Evolutionary conservation across 2,329 filamentous ascomycete genomes (phyloP), one percentile per base, ranked within the genome.

Genomic region (Alternaria arbusti): DNA sequence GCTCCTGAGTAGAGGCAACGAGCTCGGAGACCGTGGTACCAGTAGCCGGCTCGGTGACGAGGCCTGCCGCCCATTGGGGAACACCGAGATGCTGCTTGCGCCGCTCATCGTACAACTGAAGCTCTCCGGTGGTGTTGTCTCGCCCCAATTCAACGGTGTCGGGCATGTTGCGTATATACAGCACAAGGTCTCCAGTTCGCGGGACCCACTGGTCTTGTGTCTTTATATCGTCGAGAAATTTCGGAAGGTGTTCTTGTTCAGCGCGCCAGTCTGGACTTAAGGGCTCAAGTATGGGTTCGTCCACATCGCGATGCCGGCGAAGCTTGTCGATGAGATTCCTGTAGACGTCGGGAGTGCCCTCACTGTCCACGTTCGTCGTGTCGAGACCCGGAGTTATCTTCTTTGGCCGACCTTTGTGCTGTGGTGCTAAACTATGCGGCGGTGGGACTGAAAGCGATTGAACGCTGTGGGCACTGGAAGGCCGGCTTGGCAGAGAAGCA

Each of bases 201-300:
- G 88, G 87, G 1, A 86, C 69, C 71, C 85, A 89, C 3, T 83
- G 80, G 3, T 84, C 81, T 47, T 85, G 81, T 9, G 82, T 66
- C 5, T 75, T 74, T 15, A 85, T 71, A 9, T 80, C 80, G 6
- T 79, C 74, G 1, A 89, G 74, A 17, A 82, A 70, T 3, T 78
- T 70, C 0, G 78, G 73, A 0, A 88, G 75, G 6, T 76, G 71
- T 5, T 82, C 74, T 17, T 83, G 80, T 46, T 87, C 85, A 0
- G 84, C 81, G 40, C 83, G 78, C 87, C 87, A 89, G 66, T 89
- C 87, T 64, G 87, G 82, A 23, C 85, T 88, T 15, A 82, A 69
- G 0, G 76, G 75, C 61, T 90, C 86, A 9, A 73, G 68, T 26
- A 89, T 84, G 0, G 74, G 59, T 56, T 84, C 78, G 47, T 86